Base-by-base conservation (phyloP, 2,329 filamentous ascomycete species). In the Colletotrichum sp. region DNA sequence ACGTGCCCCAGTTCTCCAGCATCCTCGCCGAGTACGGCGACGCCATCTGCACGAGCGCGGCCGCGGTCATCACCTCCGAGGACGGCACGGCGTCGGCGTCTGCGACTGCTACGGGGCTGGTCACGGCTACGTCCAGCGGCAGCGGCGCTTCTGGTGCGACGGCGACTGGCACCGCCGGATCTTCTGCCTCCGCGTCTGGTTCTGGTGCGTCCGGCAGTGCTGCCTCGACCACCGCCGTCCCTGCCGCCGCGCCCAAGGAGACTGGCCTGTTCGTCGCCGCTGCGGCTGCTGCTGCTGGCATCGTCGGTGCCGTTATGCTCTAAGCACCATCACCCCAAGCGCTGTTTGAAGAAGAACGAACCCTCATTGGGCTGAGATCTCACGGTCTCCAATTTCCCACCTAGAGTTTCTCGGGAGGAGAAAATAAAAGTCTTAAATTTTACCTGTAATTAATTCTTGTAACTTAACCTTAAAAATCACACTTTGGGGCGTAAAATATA, bases 1-100 rank as follows among this genome's bases (percentile, higher is more conserved):
- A 83, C 34, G 80, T 80, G n/a, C 80, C 81, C 32, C 25, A 30
- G 13, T 32, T 73, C 70, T 63, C 63, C 27, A 16, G 39, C 22
- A 11, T 59, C 12, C n/a, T 77, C 25, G 32, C 32, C 15, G 34
- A 27, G 32, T 68, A 36, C 59, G 64, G 64, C 32, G 25, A 28
- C 55, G 32, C 22, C 12, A 28, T 75, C 27, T 75, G 73, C 73
- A 65, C 69, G 8, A 75, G 70, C 16, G 73, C 64, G 3, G 44
- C 63, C 11, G 64, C 39, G 1, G 36, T 16, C n/a, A 39, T 75
- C 32, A 75, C 68, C 52, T 27, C 39, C 8, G 36, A 44, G 25
- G 19, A 27, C 25, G 36, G 25, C 28, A 25, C 44, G 15, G 65
- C 44, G 9, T 28, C 36, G 11, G 64, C 39, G 12, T 22, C 65